Evolutionary conservation across 306 rosid genomes (phyloP).

Genomic region (Acmispon strigosus): DNA sequence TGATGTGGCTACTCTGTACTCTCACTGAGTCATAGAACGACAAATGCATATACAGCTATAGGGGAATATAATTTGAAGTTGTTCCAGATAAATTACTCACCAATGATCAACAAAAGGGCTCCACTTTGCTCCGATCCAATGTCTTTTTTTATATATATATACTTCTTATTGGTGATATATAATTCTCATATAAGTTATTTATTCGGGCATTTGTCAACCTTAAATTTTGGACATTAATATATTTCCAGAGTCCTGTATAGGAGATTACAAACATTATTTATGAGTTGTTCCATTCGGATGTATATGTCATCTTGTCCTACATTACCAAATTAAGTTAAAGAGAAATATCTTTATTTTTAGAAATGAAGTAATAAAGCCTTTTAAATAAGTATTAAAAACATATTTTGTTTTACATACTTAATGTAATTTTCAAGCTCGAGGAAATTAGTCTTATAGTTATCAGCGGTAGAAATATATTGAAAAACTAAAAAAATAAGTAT

Average conservation of each 20-base stretch:
- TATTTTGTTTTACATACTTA: too few species aligned
- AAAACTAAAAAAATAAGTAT: too few species aligned
- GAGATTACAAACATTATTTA: not conserved
- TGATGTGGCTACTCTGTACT: too few species aligned
- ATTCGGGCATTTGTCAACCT: not conserved
- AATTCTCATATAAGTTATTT: not conserved
- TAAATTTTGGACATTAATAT: not conserved
- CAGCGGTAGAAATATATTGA: too few species aligned
- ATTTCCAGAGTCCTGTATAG: not conserved
- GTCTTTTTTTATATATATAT: too few species aligned
- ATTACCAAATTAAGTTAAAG: not conserved
- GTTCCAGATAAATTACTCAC: conserved; percentile 1
- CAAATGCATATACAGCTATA: conserved; percentile 5
- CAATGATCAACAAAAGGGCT: conserved; percentile 19
- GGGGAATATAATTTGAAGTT: conserved; percentile 19
- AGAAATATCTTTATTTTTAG: too few species aligned
- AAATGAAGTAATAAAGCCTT: too few species aligned
- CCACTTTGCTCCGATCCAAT: conserved; percentile 32
- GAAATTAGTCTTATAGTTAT: too few species aligned
- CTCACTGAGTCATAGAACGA: not conserved
- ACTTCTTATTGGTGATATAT: not conserved
- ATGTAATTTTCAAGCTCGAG: too few species aligned
- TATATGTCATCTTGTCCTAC: conserved; percentile 13
- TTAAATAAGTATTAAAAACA: too few species aligned
- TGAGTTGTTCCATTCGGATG: not conserved